Conservation (phyloP, 352 stramenopile species). For the Bremia lactucae region DNA sequence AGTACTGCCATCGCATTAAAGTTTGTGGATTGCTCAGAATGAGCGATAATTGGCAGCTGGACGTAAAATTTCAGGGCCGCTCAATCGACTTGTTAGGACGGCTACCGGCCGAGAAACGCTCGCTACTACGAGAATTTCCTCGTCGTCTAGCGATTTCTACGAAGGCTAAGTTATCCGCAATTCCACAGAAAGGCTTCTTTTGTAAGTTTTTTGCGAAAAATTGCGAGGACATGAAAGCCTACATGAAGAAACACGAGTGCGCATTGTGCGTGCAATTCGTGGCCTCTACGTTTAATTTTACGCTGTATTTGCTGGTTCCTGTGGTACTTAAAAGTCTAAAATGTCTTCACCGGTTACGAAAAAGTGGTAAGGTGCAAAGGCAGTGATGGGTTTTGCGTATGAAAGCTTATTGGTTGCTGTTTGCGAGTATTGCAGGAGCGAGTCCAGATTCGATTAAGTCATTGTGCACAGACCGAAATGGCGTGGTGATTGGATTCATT, state of each 20-base stretch:
- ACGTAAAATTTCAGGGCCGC: conserved; percentile 76
- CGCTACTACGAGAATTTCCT: conserved; percentile 65
- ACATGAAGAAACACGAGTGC: conserved; percentile 83
- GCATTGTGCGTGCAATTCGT: conserved; percentile 75
- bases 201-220: conserved; percentile 85
- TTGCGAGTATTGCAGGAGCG: conserved; percentile 32
- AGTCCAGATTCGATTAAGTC: conserved; percentile 75
- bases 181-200: conserved; percentile 82
- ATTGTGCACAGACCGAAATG: conserved; percentile 72
- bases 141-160: conserved; percentile 63
- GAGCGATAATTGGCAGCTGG: conserved; percentile 77
- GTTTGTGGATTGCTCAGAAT: conserved; percentile 1
- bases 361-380: conserved; percentile 67
- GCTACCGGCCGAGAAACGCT: conserved; percentile 71
- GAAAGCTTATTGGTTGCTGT: not conserved
- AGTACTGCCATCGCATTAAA: not conserved
- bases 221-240: conserved; percentile 75
- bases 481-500: conserved; percentile 81
- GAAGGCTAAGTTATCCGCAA: conserved; percentile 65
- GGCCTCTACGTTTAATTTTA: conserved; percentile 77
- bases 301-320: conserved; percentile 71
- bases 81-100: conserved; percentile 62
- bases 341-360: conserved; percentile 71
- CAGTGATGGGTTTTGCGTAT: too few species aligned
- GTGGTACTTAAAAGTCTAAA: conserved; percentile 51